phyloP scores from a whole-genome alignment of 306 rosid species.

The Vigna mungo region DNA sequence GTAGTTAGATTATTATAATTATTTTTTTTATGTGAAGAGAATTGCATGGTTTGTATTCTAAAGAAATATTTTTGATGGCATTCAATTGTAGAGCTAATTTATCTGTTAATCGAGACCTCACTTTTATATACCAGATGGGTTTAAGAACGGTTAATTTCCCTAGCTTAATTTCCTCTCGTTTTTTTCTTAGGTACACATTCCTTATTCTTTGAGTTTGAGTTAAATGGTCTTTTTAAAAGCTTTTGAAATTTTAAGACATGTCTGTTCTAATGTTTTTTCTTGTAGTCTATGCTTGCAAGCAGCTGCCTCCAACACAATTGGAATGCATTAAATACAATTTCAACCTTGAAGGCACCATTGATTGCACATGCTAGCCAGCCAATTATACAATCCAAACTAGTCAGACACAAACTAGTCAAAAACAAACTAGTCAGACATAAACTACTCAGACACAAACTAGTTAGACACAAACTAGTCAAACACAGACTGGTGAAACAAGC shows the following conservation, averaged over 20 bases:
- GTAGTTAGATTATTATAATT: not conserved
- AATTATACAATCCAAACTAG: slow-evolving; percentile 66
- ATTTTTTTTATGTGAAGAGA: not conserved
- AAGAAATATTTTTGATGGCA: not conserved
- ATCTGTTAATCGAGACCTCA: not conserved
- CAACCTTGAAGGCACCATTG: slow-evolving; percentile 79
- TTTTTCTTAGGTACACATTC: not conserved
- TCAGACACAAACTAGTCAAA: slow-evolving; percentile 53
- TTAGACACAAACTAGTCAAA: slow-evolving; percentile 66
- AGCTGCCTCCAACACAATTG: slow-evolving; percentile 93
- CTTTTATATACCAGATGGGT: not conserved
- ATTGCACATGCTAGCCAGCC: slow-evolving; percentile 82
- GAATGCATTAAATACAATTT: slow-evolving; percentile 78
- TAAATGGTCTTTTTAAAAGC: slow-evolving; percentile 17
- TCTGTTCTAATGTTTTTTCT: slow-evolving; percentile 31
- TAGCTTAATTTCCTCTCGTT: not conserved
- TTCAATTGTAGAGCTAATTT: not conserved
- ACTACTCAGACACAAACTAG: slow-evolving; percentile 22
- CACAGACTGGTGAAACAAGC: slow-evolving; percentile 63
- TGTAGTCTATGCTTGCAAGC: slow-evolving; percentile 45
- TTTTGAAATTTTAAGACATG: slow-evolving; percentile 13
- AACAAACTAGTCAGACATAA: slow-evolving; percentile 57
- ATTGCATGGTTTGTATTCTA: not conserved
- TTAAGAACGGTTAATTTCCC: not conserved
- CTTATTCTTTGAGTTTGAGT: not conserved